Evolutionary conservation across 1,284 basidiomycete species (phyloP), one percentile per base, ranked within the genome.

Genomic region (Puccinia coronata): DNA sequence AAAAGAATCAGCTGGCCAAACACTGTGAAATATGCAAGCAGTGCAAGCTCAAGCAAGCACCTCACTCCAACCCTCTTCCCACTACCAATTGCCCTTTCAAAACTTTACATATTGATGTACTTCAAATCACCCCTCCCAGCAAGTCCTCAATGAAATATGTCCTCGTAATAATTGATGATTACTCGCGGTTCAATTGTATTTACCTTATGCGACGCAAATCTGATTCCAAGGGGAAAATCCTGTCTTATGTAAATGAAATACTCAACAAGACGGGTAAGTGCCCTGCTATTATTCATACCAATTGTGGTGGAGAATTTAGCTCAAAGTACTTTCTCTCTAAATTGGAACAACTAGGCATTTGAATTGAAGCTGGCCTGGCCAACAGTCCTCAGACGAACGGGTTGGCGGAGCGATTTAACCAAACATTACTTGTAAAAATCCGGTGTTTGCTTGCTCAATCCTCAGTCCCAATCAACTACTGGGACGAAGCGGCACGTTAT

Each of bases 171-270:
- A 61, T 61, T 28, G 57, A 61, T 20, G 57, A 61, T 20, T 61
- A 61, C 25, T 61, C 25, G 11, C 6, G 34, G 23, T 61, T 61
- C 34, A 61, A 61, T 61, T 11, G 57, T 5, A 61, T 61, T 28
- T 61, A 61, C 31, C 11, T 61, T 5, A 12, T 61, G 23, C 12
- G 34, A 8, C 12, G 31, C 3, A 61, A 61, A 61, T 61, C 57
- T 5, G 34, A 61, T 31, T 61, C 57, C 8, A 25, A 61, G 31
- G 2, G 8, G 3, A 61, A 61, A 28, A 61, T 61, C 34, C 34
- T 61, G 34, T 61, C 57, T 61, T 61, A n/a, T n/a, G n/a, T n/a
- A n/a, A n/a, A n/a, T n/a, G 57, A 61, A 61, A 61, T 61, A 16
- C 5, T 31, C 2, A 61, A 61, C 34, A 61, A 61, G 25, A 31